Evolutionary conservation across 306 rosid genomes (phyloP), one percentile per base, ranked within the genome.

Genomic region (Cercis canadensis): DNA sequence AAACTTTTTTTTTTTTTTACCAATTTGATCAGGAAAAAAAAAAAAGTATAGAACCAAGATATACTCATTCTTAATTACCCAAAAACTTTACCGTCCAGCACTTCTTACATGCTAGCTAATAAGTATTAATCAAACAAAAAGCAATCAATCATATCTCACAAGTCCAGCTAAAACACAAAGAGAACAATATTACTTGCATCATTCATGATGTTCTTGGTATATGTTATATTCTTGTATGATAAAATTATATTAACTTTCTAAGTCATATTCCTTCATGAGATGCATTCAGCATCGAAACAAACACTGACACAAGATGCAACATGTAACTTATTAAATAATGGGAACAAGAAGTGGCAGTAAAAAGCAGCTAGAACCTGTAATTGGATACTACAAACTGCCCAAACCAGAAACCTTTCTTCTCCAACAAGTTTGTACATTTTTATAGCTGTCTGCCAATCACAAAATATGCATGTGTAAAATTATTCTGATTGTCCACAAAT

Each of bases 341-440:
- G 10, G 6, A 16, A 13, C 44, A 62, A 49, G 19, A 14, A 9
- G 67, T 11, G 36, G 61, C 61, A 59, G 36, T 13, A 69, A 66
- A 41, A 67, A 31, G 57, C 3, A 18, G 19, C 78, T 67, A 65
- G 40, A 86, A 95, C 99, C 99, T 95, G 99, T 84, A 95, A 87
- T 53, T 95, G 96, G 77, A 95, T 92, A 86, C 99, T 95, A 73
- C 99, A 92, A 75, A 89, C 96, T 33, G 99, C 96, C 97, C 99
- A 95, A 44, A 95, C 96, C 90, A 95, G 83, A 75, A 85, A 89
- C 59, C 92, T 88, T 72, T 95, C 99, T 85, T 92, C 97, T 49
- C 96, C 96, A 61, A 78, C 88, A 64, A 81, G 93, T 75, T 95
- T 95, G 85, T 95, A 92, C 99, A 95, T 95, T 80, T 90, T 92